phyloP scores from a whole-genome alignment of 2,329 filamentous ascomycete genomes.

The Pezicula carpinea region DNA sequence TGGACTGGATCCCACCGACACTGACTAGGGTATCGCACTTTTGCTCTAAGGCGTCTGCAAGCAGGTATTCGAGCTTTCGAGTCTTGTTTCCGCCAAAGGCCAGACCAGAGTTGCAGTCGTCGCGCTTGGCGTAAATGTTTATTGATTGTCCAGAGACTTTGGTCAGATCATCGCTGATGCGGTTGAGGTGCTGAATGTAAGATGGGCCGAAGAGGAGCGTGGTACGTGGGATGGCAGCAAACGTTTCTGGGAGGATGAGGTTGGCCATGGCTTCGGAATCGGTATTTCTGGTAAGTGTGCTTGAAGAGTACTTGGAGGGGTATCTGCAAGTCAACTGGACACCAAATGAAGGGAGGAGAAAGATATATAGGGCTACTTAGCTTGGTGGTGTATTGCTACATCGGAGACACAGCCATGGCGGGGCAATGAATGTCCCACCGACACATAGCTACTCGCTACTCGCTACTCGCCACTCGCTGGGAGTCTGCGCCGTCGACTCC shows the following conservation, averaged over 20 bases:
- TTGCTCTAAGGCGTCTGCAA: slow-evolving; percentile 27
- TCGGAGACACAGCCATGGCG: no score
- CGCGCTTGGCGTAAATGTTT: slow-evolving; percentile 65
- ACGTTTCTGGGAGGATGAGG: slow-evolving; percentile 52
- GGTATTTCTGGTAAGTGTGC: background rate
- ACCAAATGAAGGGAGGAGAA: no score
- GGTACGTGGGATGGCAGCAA: slow-evolving; percentile 58
- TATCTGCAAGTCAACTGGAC: no score
- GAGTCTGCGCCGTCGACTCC: no score
- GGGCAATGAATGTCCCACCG: no score
- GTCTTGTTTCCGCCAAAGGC: slow-evolving; percentile 68
- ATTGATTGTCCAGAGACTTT: slow-evolving; percentile 54
- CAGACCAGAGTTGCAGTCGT: slow-evolving; percentile 65
- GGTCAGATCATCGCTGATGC: slow-evolving; percentile 58
- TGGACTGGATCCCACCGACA: slow-evolving; percentile 65
- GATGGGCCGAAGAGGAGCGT: slow-evolving; percentile 63
- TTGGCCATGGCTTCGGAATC: slow-evolving; percentile 16
- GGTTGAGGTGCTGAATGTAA: slow-evolving; percentile 61
- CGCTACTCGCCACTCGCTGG: no score
- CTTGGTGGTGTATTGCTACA: background rate
- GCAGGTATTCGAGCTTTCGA: slow-evolving; percentile 56
- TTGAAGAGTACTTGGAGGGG: background rate
- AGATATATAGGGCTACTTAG: background rate
- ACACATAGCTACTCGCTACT: no score
- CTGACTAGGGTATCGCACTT: slow-evolving; percentile 58